These are phyloP conservation scores for Rhizomucor pusillus DNA, from an alignment of 371 early-diverging fungal genomes.

Conservation along the genomic window DNA sequence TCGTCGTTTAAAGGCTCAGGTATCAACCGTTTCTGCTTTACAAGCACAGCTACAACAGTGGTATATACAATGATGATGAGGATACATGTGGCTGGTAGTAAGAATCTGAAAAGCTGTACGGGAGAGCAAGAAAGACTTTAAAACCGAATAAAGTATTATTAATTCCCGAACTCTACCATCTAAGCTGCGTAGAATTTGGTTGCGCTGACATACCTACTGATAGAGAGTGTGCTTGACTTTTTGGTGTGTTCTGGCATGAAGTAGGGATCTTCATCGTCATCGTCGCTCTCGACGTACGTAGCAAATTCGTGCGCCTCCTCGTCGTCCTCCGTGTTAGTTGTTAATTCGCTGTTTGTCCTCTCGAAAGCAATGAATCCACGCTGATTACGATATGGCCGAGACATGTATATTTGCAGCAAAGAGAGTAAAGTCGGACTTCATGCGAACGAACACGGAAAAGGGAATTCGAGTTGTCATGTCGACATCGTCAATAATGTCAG, in stretches of 20 bases:
- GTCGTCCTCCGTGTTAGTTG: slow-evolving; percentile 26
- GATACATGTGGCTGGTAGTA: slow-evolving; percentile 42
- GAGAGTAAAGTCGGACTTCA: too few species aligned
- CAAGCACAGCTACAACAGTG: slow-evolving; percentile 39
- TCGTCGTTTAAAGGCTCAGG: not conserved
- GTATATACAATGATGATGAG: slow-evolving; percentile 46
- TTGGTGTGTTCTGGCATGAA: slow-evolving; percentile 51
- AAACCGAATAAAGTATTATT: not conserved
- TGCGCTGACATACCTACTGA: slow-evolving; percentile 33
- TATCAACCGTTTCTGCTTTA: slow-evolving; percentile 26
- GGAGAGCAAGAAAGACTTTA: slow-evolving; percentile 46
- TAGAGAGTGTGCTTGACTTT: slow-evolving; percentile 47
- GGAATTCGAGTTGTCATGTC: too few species aligned
- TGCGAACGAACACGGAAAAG: too few species aligned
- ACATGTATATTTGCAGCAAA: too few species aligned
- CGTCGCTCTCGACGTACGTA: slow-evolving; percentile 52
- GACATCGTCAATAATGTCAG: too few species aligned
- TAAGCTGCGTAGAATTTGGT: too few species aligned
- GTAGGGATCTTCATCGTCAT: slow-evolving; percentile 55
- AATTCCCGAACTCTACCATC: not conserved
- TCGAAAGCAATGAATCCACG: too few species aligned
- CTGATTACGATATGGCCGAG: too few species aligned
- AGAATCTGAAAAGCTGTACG: slow-evolving; percentile 44
- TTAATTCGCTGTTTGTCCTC: not conserved
- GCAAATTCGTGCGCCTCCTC: slow-evolving; percentile 53